Conservation (phyloP, 192 early-diverging fungal species). For the Allomyces macrogynus region DNA sequence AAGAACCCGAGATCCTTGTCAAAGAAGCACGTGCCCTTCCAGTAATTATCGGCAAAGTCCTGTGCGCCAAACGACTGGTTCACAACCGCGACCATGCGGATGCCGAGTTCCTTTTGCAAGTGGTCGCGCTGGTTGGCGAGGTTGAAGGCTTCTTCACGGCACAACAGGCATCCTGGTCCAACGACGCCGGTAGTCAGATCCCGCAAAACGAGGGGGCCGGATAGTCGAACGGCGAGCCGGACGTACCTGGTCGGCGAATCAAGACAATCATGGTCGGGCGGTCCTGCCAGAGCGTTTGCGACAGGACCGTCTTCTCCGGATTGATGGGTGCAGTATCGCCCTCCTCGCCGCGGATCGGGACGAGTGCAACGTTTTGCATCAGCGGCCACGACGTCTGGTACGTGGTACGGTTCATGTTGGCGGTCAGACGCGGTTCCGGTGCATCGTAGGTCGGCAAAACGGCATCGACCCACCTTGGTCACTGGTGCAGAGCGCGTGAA, state of each 20-base stretch:
- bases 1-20: not conserved
- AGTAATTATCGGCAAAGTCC: not conserved
- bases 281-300: not conserved
- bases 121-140: not conserved
- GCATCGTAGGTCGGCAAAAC: no score
- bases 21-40: not conserved
- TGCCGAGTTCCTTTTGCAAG: not conserved
- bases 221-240: not conserved
- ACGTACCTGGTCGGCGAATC: not conserved
- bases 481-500: no score
- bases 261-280: not conserved
- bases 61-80: constrained; percentile 1
- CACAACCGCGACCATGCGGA: not conserved
- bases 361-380: no score
- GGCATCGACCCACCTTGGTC: no score
- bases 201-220: not conserved
- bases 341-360: no score
- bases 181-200: not conserved
- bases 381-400: no score
- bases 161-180: not conserved
- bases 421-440: no score
- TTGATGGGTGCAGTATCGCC: no score
- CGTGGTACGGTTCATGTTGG: no score
- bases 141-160: not conserved
- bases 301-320: not conserved